Conservation (phyloP, 176 grass and related monocot species). For the Bothriochloa decipiens region DNA sequence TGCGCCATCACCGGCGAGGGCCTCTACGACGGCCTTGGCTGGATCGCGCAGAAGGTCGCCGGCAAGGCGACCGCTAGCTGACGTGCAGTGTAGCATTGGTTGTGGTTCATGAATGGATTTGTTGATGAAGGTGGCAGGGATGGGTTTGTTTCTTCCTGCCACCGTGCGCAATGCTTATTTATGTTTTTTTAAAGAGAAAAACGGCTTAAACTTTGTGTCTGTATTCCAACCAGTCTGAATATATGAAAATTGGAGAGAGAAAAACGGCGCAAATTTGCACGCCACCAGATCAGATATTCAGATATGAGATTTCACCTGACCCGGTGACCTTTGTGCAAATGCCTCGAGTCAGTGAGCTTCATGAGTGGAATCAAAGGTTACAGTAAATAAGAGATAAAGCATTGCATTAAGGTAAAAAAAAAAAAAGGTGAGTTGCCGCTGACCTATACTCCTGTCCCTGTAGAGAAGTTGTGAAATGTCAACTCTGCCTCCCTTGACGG, state of each 20-base stretch:
- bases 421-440: background rate
- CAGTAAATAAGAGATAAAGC: background rate
- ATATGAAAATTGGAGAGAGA: constrained; percentile 24
- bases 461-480: constrained; percentile 9
- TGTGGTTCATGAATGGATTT: background rate
- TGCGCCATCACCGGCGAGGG: constrained; percentile 82
- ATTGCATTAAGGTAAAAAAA: background rate
- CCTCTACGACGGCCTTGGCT: constrained; percentile 84
- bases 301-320: background rate
- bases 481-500: background rate
- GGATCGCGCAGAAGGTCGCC: constrained; percentile 84
- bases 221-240: constrained; percentile 42
- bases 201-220: constrained; percentile 36
- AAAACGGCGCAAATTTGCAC: constrained; percentile 14
- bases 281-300: background rate
- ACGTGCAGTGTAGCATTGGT: background rate
- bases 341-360: background rate
- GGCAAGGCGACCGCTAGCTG: constrained; percentile 62
- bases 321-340: background rate
- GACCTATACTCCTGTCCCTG: too few species aligned
- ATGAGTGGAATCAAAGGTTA: background rate
- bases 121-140: constrained; percentile 22
- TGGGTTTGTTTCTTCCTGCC: constrained; percentile 46
- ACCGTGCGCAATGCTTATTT: constrained; percentile 28
- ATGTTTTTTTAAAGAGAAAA: background rate